phyloP scores from a whole-genome alignment of 129 eudicot genomes.

The Logfia minima region DNA sequence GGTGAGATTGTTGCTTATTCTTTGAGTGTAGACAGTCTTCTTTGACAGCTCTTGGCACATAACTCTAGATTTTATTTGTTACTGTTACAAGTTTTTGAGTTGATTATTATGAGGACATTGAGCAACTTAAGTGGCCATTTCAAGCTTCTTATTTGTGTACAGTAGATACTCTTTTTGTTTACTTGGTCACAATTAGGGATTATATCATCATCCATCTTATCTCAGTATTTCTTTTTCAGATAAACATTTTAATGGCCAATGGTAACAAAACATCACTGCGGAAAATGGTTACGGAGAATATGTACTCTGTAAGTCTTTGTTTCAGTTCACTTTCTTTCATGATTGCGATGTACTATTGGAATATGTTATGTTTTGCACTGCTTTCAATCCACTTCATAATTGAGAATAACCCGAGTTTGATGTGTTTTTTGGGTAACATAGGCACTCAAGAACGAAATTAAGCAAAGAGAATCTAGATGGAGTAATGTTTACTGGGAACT shows the following conservation, averaged over 20 bases:
- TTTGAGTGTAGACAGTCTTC: no score
- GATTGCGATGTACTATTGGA: slow-evolving; percentile 15
- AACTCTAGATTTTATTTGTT: no score
- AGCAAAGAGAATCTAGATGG: slow-evolving; percentile 82
- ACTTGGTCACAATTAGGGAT: not conserved
- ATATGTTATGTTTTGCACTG: slow-evolving; percentile 12
- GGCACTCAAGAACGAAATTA: slow-evolving; percentile 91
- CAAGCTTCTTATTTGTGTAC: not conserved
- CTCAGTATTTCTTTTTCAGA: slow-evolving; percentile 43
- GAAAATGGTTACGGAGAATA: slow-evolving; percentile 78
- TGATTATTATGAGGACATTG: no score
- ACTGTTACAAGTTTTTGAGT: no score
- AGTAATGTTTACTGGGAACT: slow-evolving; percentile 77
- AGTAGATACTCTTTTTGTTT: slow-evolving; percentile 7
- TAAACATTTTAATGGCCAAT: slow-evolving; percentile 65
- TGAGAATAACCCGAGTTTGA: not conserved
- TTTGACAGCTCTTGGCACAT: no score
- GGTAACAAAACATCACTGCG: slow-evolving; percentile 81
- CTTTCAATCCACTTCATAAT: not conserved
- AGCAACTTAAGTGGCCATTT: no score
- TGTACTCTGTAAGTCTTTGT: slow-evolving; percentile 79
- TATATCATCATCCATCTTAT: slow-evolving; percentile 11
- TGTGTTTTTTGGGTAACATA: slow-evolving; percentile 22
- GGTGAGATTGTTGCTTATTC: no score
- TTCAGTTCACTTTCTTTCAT: slow-evolving; percentile 19